A percentile compares a stretch with the other conserved stretches of the same genome.
Evolutionary conservation across 768 basidiomycete species (phyloP).

Genomic region (Tricholoma sp.): DNA sequence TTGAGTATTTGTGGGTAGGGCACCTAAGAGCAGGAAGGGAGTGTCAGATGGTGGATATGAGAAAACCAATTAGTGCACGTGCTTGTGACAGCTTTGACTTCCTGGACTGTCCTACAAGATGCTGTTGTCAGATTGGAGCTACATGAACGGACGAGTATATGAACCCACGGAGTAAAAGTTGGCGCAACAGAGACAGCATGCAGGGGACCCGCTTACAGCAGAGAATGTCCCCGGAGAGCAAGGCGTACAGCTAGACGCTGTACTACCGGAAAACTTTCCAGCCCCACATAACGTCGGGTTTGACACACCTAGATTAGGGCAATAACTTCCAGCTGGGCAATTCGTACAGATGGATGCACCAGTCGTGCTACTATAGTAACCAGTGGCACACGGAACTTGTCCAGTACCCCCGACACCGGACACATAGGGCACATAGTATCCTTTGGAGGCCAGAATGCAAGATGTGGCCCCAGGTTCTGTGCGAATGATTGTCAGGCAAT

Average conservation of each 20-base stretch:
- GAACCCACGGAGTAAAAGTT: conserved; percentile 22
- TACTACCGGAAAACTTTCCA: conserved; percentile 21
- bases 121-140: background rate
- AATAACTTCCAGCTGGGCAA: conserved; percentile 19
- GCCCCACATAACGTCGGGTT: conserved; percentile 20
- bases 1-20: conserved; percentile 18
- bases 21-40: conserved; percentile 11
- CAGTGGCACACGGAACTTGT: background rate
- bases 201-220: conserved; percentile 19
- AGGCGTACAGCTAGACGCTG: conserved; percentile 10
- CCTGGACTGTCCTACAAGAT: conserved; percentile 13
- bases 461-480: conserved; percentile 11
- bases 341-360: conserved; percentile 8
- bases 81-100: conserved; percentile 21
- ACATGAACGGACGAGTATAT: background rate
- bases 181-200: conserved; percentile 23
- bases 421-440: conserved; percentile 12
- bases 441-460: conserved; percentile 15
- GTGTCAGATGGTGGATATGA: background rate
- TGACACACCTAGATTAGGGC: conserved; percentile 15
- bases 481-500: background rate
- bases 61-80: background rate
- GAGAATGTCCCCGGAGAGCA: conserved; percentile 23
- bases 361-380: background rate
- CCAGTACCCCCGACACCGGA: background rate